Evolutionary conservation across 352 stramenopile species (phyloP).

Genomic region (Globisporangium viniferum): DNA sequence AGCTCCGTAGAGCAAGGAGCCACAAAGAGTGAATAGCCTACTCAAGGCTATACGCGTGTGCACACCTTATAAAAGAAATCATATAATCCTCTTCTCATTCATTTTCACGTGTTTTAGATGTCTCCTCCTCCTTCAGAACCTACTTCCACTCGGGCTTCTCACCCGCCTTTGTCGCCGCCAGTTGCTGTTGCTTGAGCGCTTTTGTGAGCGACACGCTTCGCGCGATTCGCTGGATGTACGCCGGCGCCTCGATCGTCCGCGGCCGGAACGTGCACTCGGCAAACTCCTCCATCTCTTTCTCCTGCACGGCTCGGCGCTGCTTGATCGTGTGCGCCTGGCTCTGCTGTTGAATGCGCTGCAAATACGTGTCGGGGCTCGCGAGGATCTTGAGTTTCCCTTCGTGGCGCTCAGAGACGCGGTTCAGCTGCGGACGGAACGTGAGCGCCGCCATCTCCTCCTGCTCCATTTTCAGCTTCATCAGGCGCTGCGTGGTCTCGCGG

Average conservation of each 20-base stretch:
- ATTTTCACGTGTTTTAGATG: neutral
- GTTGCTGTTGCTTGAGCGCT: conserved; percentile 54
- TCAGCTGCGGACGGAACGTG: conserved; percentile 78
- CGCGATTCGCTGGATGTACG: conserved; percentile 84
- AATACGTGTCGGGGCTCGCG: conserved; percentile 73
- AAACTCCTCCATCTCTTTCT: conserved; percentile 84
- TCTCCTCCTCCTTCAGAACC: neutral
- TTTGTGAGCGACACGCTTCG: conserved; percentile 73
- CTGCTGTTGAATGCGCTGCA: conserved; percentile 80
- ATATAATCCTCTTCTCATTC: conserved; percentile 4
- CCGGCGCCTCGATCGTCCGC: conserved; percentile 74
- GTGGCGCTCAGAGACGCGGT: conserved; percentile 54
- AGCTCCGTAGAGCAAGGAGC: neutral
- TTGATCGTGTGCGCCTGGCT: conserved; percentile 69
- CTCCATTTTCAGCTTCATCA: conserved; percentile 88
- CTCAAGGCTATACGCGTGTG: neutral
- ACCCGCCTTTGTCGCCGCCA: conserved; percentile 29
- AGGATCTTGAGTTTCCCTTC: conserved; percentile 82
- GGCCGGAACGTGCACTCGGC: conserved; percentile 85
- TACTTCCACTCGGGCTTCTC: conserved; percentile 76
- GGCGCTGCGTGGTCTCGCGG: conserved; percentile 66
- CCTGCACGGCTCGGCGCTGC: conserved; percentile 65
- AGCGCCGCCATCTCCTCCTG: conserved; percentile 81
- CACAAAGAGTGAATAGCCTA: neutral
- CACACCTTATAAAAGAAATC: conserved; percentile 6